Evolutionary conservation across 2,329 filamentous ascomycete species (phyloP).

Genomic region (Alternaria sp.): DNA sequence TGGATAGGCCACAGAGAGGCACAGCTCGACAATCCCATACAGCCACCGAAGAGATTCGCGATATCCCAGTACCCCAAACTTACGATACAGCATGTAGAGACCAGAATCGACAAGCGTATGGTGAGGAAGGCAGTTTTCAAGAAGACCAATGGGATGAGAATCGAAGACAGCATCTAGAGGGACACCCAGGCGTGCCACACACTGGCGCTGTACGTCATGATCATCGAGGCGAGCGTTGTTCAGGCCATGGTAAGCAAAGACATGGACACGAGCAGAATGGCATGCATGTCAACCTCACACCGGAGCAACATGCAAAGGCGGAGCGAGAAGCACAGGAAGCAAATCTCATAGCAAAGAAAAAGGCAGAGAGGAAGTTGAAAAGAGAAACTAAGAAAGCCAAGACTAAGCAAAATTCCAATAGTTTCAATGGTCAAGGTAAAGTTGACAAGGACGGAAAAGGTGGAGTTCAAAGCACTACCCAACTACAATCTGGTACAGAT

Average conservation of each 20-base stretch:
- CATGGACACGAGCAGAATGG: neutral
- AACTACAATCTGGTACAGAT: neutral
- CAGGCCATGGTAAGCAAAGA: neutral
- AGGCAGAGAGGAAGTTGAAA: neutral
- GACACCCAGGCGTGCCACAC: neutral
- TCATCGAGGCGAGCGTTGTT: neutral
- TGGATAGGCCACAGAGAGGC: neutral
- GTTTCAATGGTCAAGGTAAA: neutral
- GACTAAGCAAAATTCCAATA: neutral
- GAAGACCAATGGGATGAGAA: neutral
- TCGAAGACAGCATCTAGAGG: neutral
- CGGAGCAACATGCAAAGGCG: neutral
- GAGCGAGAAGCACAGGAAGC: neutral
- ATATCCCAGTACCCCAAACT: neutral
- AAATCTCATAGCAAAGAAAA: neutral
- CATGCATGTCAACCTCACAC: neutral
- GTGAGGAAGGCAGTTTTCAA: neutral
- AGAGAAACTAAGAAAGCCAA: neutral
- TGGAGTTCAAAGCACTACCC: neutral
- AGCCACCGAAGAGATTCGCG: neutral
- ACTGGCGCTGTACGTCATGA: neutral
- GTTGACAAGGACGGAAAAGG: neutral
- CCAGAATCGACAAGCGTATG: neutral
- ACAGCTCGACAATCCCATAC: neutral
- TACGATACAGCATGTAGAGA: neutral